Evolutionary conservation across 2,329 filamentous ascomycete species (phyloP), one percentile per base, ranked within the genome.

Genomic region (Emydomyces testavorans): DNA sequence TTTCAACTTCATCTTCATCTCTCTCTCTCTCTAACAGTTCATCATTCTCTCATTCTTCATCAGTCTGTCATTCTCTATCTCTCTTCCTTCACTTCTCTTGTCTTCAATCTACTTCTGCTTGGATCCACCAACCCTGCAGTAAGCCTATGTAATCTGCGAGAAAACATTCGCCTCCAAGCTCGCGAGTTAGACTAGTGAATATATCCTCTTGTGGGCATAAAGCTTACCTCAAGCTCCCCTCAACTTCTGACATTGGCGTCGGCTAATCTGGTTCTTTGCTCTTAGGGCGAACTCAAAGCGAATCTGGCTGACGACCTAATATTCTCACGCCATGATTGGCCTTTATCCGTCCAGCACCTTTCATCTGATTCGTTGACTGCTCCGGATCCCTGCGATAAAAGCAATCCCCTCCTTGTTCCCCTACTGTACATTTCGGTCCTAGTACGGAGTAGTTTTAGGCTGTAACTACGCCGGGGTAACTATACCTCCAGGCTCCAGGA

Each of bases 281-380:
- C 35, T 26, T 40, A 40, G 45, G 28, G 28, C 29, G 23, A 46
- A 46, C 43, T 37, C 15, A 18, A 46, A 43, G 21, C 26, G 7
- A 31, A 16, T n/a, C 7, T 4, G 16, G 5, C 24, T 20, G 24
- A 10, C 36, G 36, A 26, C 10, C 31, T 24, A 10, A n/a, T 38
- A 28, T 31, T 13, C 15, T 47, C 16, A 16, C 20, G 18, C 36
- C 35, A 10, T 47, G 31, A 47, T 47, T 47, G 45, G 45, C 35
- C 35, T 47, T 36, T 26, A 24, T 20, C 23, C 36, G 11, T 40
- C 28, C 16, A 31, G 26, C 35, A 21, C 24, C 26, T n/a, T n/a
- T 11, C 34, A 23, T 47, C 36, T n/a, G 11, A 47, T 47, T 47
- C 45, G 45, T 29, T n/a, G 18, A 34, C 11, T 3, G 4, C 21